A percentile compares a stretch with the other conserved stretches of the same genome.
Conservation (phyloP, 805 yeast species). For the Saturnispora saitoi region DNA sequence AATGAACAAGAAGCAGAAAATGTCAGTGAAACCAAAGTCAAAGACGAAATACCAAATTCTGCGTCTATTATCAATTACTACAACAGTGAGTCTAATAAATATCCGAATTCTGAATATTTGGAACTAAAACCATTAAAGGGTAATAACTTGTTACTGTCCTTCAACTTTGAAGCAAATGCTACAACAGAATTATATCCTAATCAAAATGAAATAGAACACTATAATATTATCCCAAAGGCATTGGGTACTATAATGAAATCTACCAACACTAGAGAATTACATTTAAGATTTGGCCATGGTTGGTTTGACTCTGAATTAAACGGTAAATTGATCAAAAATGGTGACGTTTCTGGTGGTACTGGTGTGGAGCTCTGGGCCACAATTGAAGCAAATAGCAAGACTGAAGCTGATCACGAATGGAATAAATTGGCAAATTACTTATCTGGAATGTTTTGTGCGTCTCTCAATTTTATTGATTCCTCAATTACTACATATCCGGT, state of each 20-base stretch:
- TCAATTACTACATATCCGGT: conserved; percentile 66
- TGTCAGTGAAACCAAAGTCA: background rate
- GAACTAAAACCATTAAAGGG: conserved; percentile 64
- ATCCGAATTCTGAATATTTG: conserved; percentile 55
- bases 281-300: conserved; percentile 84
- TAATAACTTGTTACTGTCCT: conserved; percentile 60
- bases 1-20: background rate
- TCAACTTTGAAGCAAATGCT: conserved; percentile 58
- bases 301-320: conserved; percentile 88
- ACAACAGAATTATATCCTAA: conserved; percentile 26
- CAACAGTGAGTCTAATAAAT: conserved; percentile 11
- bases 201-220: conserved; percentile 32
- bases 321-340: conserved; percentile 74
- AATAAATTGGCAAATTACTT: conserved; percentile 58
- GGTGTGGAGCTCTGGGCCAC: conserved; percentile 93
- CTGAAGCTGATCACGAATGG: conserved; percentile 62
- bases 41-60: background rate
- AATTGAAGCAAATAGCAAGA: conserved; percentile 52
- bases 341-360: conserved; percentile 75
- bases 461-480: conserved; percentile 78
- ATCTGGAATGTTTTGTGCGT: conserved; percentile 92
- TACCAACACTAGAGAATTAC: conserved; percentile 66
- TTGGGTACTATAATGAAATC: conserved; percentile 66
- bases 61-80: background rate
- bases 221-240: conserved; percentile 68